Percentiles rank a stretch among this genome's conserved stretches.
phyloP scores from a whole-genome alignment of 306 rosid species.

The Dalbergia cochinchinensis region DNA sequence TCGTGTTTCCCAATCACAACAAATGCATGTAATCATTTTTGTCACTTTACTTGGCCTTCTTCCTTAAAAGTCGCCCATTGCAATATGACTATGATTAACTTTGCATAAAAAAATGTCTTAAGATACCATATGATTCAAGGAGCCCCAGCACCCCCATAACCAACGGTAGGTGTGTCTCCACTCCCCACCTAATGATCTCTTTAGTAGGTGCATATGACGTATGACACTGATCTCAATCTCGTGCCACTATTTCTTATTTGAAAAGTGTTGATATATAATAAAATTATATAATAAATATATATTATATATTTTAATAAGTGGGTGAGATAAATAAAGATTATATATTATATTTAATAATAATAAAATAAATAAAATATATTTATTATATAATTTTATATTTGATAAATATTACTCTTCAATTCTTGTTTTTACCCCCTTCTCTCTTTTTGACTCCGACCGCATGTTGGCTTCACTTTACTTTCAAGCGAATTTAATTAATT shows the following conservation, averaged over 20 bases:
- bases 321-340: no score
- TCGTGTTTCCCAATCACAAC: not conserved
- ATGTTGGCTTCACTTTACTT: conserved; percentile 45
- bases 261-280: no score
- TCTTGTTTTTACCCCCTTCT: not conserved
- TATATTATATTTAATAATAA: no score
- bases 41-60: conserved; percentile 20
- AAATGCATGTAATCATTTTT: not conserved
- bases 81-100: not conserved
- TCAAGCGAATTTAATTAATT: conserved; percentile 30
- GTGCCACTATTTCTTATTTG: not conserved
- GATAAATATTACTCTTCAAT: no score
- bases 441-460: not conserved
- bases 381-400: no score
- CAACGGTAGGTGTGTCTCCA: conserved; percentile 13
- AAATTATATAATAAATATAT: no score
- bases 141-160: conserved; percentile 8
- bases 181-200: conserved; percentile 33
- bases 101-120: not conserved
- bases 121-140: not conserved
- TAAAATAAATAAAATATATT: no score
- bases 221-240: not conserved
- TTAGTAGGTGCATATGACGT: conserved; percentile 38
- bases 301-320: no score
- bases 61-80: conserved; percentile 12